A percentile compares a stretch with the other conserved stretches of the same genome.
Conservation (phyloP, 1,139 yeast genomes). For the Pichia sp. region DNA sequence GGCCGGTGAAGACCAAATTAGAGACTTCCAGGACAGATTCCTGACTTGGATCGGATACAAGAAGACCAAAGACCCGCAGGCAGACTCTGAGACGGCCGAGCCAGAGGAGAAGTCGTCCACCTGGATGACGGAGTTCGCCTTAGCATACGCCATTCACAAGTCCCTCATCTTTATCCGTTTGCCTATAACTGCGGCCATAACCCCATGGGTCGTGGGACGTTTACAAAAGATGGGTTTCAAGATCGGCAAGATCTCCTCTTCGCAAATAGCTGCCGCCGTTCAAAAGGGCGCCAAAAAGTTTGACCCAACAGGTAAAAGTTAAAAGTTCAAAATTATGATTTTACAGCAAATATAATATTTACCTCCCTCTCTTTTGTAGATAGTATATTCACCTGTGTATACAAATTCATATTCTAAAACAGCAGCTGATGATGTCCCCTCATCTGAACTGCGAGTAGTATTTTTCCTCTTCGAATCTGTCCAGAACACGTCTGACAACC, state of each 20-base stretch:
- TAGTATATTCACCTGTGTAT: neutral
- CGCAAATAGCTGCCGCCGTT: constrained; percentile 33
- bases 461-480: constrained; percentile 68
- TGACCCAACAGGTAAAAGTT: constrained; percentile 22
- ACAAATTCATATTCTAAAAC: neutral
- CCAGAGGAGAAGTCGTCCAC: constrained; percentile 31
- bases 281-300: constrained; percentile 26
- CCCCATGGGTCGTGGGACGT: constrained; percentile 71
- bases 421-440: neutral
- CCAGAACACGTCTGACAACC: constrained; percentile 53
- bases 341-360: neutral
- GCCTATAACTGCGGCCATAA: constrained; percentile 88
- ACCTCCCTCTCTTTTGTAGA: neutral
- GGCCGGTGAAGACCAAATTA: constrained; percentile 76
- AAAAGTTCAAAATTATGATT: constrained; percentile 16
- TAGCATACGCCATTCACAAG: constrained; percentile 94
- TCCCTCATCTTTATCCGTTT: constrained; percentile 73
- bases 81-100: constrained; percentile 21
- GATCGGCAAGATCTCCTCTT: constrained; percentile 51
- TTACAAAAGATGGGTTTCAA: constrained; percentile 79
- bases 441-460: constrained; percentile 61
- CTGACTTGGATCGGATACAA: constrained; percentile 54
- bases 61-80: constrained; percentile 33
- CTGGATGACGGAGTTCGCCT: constrained; percentile 67
- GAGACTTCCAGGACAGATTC: constrained; percentile 56